Evolutionary conservation across 78 protist genomes (phyloP).

Genomic region (Bigelowiella natans): DNA sequence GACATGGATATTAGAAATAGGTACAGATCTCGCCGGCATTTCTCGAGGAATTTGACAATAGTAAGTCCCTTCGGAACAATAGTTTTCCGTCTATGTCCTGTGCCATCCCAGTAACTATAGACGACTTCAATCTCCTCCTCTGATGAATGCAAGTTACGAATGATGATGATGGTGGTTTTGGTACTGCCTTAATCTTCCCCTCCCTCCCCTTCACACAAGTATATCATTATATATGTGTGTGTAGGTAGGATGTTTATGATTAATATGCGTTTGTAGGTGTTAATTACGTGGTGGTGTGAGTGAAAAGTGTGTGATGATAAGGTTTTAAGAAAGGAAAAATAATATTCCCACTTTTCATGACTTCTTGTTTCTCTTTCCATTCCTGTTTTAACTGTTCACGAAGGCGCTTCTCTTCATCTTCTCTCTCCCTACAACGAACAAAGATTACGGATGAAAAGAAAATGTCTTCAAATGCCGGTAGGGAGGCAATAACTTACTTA

Average conservation of each 20-base stretch:
- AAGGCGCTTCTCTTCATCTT: not conserved
- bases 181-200: too few species aligned
- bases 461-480: too few species aligned
- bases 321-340: too few species aligned
- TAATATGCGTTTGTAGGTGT: too few species aligned
- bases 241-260: too few species aligned
- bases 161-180: too few species aligned
- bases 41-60: conserved; percentile 44
- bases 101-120: conserved; percentile 80
- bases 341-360: too few species aligned
- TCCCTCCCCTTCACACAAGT: conserved; percentile 26
- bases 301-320: too few species aligned
- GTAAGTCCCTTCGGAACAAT: conserved; percentile 53
- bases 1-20: not conserved
- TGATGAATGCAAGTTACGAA: not conserved
- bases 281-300: too few species aligned
- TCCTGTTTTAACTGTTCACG: too few species aligned
- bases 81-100: conserved; percentile 61
- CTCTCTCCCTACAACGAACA: not conserved
- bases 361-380: too few species aligned
- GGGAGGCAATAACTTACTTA: not conserved
- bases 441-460: too few species aligned
- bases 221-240: not conserved
- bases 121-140: conserved; percentile 57
- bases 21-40: not conserved